Percentiles rank a stretch among this genome's conserved stretches.
Evolutionary conservation across 2,329 filamentous ascomycete species (phyloP).

Genomic region (Pseudocercospora crystallina): DNA sequence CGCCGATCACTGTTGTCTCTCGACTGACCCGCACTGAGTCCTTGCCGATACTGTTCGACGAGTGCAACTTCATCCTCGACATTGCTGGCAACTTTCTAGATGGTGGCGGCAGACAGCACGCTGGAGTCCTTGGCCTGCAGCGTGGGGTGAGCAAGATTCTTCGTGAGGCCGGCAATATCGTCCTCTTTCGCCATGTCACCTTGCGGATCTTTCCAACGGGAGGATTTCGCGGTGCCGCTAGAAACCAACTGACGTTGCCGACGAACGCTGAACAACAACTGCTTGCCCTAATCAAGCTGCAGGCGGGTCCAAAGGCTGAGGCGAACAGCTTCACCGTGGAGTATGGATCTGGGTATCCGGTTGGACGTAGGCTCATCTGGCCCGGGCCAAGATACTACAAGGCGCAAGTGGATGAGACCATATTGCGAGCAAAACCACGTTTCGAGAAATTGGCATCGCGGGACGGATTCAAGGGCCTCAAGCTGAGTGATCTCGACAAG

Average conservation of each 20-base stretch:
- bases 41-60: slow-evolving; percentile 3
- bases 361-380: no score
- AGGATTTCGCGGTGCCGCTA: neutral
- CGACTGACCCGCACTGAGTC: slow-evolving; percentile 5
- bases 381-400: no score
- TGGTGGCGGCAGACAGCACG: neutral
- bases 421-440: neutral
- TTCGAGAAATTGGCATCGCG: neutral
- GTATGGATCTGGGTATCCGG: neutral
- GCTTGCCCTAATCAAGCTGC: neutral
- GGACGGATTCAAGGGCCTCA: slow-evolving; percentile 9
- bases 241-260: neutral
- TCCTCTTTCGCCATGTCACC: slow-evolving; percentile 7
- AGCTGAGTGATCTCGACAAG: slow-evolving; percentile 3
- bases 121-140: slow-evolving; percentile 1
- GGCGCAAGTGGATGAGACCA: neutral
- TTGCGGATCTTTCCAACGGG: slow-evolving; percentile 1
- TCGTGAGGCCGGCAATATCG: neutral
- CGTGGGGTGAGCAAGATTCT: neutral
- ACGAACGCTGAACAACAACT: neutral
- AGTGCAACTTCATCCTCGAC: slow-evolving; percentile 7
- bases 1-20: slow-evolving; percentile 6
- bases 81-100: slow-evolving; percentile 9
- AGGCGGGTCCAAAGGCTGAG: slow-evolving; percentile 2
- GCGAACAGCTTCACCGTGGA: neutral